These are phyloP conservation scores for Tetradesmus lagerheimii DNA, from an alignment of 139 green algal species.

Conservation along the genomic window DNA sequence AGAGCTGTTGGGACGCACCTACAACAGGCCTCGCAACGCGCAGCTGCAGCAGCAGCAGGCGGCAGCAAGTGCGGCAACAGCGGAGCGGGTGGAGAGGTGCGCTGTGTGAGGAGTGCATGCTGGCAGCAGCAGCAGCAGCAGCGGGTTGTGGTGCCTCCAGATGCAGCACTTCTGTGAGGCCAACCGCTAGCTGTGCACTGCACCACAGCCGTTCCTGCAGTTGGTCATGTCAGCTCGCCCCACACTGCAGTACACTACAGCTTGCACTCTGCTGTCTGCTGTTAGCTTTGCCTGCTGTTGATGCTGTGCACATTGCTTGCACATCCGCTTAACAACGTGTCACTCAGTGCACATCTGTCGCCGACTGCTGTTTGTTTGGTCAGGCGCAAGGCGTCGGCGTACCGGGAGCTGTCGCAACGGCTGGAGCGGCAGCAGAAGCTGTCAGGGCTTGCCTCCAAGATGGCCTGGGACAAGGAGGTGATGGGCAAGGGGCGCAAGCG, in stretches of 20 bases:
- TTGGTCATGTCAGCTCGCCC: no score
- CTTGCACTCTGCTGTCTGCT: not conserved
- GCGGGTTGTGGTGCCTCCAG: not conserved
- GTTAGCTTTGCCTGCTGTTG: not conserved
- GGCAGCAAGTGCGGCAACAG: not conserved
- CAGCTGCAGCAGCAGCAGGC: slow-evolving; percentile 50
- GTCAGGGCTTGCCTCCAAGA: slow-evolving; percentile 59
- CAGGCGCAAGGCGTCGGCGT: slow-evolving; percentile 77
- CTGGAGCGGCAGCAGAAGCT: slow-evolving; percentile 75
- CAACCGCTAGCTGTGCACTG: not conserved
- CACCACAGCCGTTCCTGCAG: no score
- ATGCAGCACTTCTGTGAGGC: not conserved
- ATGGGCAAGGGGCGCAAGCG: slow-evolving; percentile 87
- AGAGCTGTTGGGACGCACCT: slow-evolving; percentile 81
- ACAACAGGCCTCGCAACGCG: slow-evolving; percentile 80
- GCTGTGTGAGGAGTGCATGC: not conserved
- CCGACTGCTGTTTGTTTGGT: not conserved
- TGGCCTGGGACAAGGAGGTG: slow-evolving; percentile 81
- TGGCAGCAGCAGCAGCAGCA: slow-evolving; percentile 43
- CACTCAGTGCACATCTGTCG: no score
- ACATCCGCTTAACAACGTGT: no score
- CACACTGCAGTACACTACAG: no score
- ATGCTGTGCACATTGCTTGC: no score
- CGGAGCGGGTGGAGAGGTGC: slow-evolving; percentile 1
- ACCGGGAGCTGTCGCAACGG: slow-evolving; percentile 87